phyloP scores from a whole-genome alignment of 1,284 basidiomycete genomes.

The Trichosporon faecale region DNA sequence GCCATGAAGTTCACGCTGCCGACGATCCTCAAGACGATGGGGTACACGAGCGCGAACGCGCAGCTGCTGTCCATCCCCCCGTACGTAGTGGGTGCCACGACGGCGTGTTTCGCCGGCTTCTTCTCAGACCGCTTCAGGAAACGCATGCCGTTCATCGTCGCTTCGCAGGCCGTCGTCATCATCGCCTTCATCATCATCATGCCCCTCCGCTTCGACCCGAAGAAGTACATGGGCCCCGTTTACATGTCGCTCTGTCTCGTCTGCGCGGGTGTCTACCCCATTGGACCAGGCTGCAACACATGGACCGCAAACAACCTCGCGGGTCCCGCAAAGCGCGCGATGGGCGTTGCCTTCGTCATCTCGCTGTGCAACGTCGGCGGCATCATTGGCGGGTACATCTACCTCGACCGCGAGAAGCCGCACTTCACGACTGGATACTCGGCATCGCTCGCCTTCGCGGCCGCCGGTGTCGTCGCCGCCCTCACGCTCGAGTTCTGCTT shows the following conservation, averaged over 20 bases:
- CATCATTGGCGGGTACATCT: slow-evolving; percentile 28
- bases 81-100: slow-evolving; percentile 30
- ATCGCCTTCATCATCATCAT: slow-evolving; percentile 26
- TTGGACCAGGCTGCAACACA: slow-evolving; percentile 31
- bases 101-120: slow-evolving; percentile 25
- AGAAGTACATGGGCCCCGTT: slow-evolving; percentile 27
- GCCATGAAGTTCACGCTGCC: slow-evolving; percentile 29
- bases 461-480: slow-evolving; percentile 22
- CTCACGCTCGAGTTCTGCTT: slow-evolving; percentile 9
- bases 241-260: slow-evolving; percentile 31
- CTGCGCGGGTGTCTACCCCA: slow-evolving; percentile 34
- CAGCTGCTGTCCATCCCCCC: slow-evolving; percentile 40
- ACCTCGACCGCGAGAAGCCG: slow-evolving; percentile 13
- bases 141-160: slow-evolving; percentile 28
- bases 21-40: slow-evolving; percentile 29
- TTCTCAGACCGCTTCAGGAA: slow-evolving; percentile 25
- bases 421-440: slow-evolving; percentile 36
- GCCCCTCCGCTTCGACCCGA: background rate
- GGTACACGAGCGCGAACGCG: slow-evolving; percentile 27
- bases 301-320: slow-evolving; percentile 36
- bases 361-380: slow-evolving; percentile 33
- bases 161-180: slow-evolving; percentile 14
- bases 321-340: slow-evolving; percentile 36
- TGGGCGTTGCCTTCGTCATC: slow-evolving; percentile 32
- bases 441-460: slow-evolving; percentile 30